These are phyloP conservation scores for Gonium pectorale DNA, from an alignment of 139 green algal species.

Conservation along the genomic window DNA sequence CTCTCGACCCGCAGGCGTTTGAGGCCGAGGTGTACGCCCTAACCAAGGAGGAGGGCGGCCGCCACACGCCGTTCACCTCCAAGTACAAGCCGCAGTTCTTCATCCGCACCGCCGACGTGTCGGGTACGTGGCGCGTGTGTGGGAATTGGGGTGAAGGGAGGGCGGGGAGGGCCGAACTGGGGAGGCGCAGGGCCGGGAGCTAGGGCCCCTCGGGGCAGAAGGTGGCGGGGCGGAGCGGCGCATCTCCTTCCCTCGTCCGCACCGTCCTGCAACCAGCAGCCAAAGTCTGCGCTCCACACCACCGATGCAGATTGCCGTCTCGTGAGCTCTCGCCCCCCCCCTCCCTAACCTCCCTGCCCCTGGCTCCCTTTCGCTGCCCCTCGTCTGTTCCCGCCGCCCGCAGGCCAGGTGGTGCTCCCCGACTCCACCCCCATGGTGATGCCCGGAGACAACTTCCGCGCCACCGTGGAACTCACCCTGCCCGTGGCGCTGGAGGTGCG, in stretches of 20 bases:
- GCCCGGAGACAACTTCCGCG: constrained; percentile 96
- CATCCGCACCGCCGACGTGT: constrained; percentile 96
- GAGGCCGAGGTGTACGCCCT: constrained; percentile 95
- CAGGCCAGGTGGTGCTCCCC: constrained; percentile 87
- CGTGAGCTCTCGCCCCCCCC: no score
- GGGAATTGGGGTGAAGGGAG: no score
- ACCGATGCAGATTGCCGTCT: neutral
- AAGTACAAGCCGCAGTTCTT: constrained; percentile 99
- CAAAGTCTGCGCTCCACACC: neutral
- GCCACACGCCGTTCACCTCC: constrained; percentile 97
- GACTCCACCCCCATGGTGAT: constrained; percentile 96
- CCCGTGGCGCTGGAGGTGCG: constrained; percentile 82
- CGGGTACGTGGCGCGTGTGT: neutral
- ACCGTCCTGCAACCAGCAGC: neutral
- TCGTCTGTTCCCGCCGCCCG: neutral
- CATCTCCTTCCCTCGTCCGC: neutral
- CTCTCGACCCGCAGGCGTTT: constrained; percentile 78
- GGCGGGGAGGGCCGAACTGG: no score
- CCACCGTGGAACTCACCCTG: constrained; percentile 87
- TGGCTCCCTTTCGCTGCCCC: neutral
- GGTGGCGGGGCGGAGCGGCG: neutral
- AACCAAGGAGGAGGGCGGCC: constrained; percentile 97
- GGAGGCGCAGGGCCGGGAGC: neutral
- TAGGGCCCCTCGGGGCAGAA: no score
- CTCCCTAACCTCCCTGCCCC: no score